Conservation (phyloP, 2,329 filamentous ascomycete species). For the Colletotrichum sp. region DNA sequence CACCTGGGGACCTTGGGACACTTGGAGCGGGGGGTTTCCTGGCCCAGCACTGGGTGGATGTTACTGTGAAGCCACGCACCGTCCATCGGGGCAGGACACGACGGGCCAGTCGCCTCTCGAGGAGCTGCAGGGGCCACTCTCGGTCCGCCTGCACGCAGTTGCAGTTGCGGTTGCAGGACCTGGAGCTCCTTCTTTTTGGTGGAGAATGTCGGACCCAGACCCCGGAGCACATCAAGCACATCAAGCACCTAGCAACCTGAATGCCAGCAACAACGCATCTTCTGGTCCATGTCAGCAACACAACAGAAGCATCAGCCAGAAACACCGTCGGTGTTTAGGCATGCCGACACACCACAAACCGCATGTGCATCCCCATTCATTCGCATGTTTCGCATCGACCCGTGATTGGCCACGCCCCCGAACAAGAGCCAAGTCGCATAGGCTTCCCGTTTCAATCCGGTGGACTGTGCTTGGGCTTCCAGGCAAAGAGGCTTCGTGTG, state of each 20-base stretch:
- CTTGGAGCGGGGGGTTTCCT: not conserved
- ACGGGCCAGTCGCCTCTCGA: not conserved
- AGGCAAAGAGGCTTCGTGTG: not conserved
- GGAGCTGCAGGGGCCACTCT: not conserved
- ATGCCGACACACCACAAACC: not conserved
- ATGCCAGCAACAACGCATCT: not conserved
- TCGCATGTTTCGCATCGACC: not conserved
- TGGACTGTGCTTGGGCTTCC: slow-evolving; percentile 6
- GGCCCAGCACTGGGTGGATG: not conserved
- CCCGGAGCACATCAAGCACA: not conserved
- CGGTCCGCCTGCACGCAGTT: not conserved
- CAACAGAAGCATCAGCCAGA: not conserved
- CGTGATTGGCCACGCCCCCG: not conserved
- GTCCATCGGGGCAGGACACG: not conserved
- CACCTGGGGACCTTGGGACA: not conserved
- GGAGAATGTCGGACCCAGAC: not conserved
- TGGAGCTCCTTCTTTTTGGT: not conserved
- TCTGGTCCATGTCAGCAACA: not conserved
- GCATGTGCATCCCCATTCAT: not conserved
- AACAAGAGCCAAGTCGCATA: not conserved
- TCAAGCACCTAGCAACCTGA: not conserved
- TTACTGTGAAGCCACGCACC: not conserved
- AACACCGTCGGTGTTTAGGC: not conserved
- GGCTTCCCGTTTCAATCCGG: slow-evolving; percentile 12
- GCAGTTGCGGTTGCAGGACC: not conserved